phyloP scores from a whole-genome alignment of 345 rosid species.

The Eucalyptus pauciflora region DNA sequence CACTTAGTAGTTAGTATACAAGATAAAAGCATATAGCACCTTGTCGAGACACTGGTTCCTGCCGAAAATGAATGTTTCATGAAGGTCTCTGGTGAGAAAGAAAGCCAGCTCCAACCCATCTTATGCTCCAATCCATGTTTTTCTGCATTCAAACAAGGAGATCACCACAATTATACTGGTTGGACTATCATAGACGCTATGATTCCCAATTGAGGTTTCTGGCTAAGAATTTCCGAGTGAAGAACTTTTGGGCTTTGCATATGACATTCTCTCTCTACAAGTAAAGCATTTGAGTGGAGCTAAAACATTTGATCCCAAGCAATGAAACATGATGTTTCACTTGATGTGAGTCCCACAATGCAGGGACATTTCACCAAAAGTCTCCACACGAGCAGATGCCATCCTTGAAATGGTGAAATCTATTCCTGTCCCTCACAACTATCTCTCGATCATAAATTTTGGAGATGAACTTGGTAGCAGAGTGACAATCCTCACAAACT shows the following conservation, averaged over 20 bases:
- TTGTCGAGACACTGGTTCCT: not conserved
- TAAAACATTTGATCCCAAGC: not conserved
- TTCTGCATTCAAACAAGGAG: not conserved
- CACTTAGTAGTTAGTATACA: not conserved
- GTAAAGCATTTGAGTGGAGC: not conserved
- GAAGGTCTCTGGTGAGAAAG: not conserved
- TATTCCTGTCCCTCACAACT: slow-evolving; percentile 27
- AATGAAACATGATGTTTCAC: not conserved
- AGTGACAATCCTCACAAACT: slow-evolving; percentile 50
- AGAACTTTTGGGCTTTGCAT: not conserved
- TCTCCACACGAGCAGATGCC: slow-evolving; percentile 47
- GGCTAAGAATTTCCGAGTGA: not conserved
- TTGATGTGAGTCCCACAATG: not conserved
- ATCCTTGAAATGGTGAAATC: slow-evolving; percentile 51
- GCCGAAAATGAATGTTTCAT: not conserved
- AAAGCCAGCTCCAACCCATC: not conserved
- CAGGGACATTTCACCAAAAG: slow-evolving; percentile 18
- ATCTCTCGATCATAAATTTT: slow-evolving; percentile 32
- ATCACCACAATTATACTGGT: not conserved
- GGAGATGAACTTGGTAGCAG: slow-evolving; percentile 35
- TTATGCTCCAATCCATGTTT: not conserved
- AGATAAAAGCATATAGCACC: not conserved
- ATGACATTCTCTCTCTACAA: not conserved
- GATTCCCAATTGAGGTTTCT: not conserved
- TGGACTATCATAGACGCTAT: not conserved